phyloP scores from a whole-genome alignment of 306 rosid genomes.

The Dalbergia oliveri region DNA sequence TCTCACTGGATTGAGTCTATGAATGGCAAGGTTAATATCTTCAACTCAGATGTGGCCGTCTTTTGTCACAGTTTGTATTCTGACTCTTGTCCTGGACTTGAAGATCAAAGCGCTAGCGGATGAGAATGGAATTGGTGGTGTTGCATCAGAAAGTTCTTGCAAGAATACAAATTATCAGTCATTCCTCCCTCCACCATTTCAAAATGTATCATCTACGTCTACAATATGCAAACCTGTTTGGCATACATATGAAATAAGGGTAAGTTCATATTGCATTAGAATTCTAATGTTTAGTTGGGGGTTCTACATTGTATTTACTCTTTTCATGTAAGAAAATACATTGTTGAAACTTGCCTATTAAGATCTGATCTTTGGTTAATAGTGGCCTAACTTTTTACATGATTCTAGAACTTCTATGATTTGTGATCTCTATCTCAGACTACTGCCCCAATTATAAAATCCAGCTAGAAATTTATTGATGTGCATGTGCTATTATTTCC shows the following conservation, averaged over 20 bases:
- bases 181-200: slow-evolving; percentile 90
- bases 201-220: slow-evolving; percentile 65
- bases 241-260: slow-evolving; percentile 89
- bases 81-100: slow-evolving; percentile 48
- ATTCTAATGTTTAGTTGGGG: slow-evolving; percentile 10
- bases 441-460: background rate
- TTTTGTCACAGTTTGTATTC: slow-evolving; percentile 42
- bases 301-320: slow-evolving; percentile 1
- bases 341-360: slow-evolving; percentile 23
- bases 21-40: slow-evolving; percentile 61
- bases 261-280: slow-evolving; percentile 50
- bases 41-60: slow-evolving; percentile 46
- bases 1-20: slow-evolving; percentile 38
- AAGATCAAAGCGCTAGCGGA: slow-evolving; percentile 47
- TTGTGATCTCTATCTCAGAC: slow-evolving; percentile 20
- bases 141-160: slow-evolving; percentile 58
- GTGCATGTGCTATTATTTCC: background rate
- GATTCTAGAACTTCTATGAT: slow-evolving; percentile 1
- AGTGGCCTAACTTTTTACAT: background rate
- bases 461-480: background rate
- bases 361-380: slow-evolving; percentile 21
- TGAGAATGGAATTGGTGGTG: slow-evolving; percentile 40
- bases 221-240: slow-evolving; percentile 82
- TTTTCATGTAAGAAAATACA: background rate
- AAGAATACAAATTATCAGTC: slow-evolving; percentile 65